phyloP scores from a whole-genome alignment of 148 eudicot species.

The Vaccinium myrtillus region DNA sequence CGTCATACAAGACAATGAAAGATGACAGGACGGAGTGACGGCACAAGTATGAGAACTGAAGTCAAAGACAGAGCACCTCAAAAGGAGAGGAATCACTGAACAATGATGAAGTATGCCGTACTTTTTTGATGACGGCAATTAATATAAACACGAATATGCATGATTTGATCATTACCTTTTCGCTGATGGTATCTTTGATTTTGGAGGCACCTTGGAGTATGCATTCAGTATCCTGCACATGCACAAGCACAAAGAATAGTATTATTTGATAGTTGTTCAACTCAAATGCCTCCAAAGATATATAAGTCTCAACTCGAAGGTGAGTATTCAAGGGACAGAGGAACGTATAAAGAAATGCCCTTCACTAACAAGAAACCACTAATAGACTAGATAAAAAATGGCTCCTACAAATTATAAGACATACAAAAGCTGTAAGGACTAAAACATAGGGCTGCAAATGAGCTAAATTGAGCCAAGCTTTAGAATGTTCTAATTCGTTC shows the following conservation, averaged over 20 bases:
- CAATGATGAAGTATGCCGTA: not conserved
- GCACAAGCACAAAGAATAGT: constrained; percentile 4
- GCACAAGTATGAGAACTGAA: not conserved
- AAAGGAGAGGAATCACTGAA: not conserved
- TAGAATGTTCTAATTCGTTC: no score
- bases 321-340: not conserved
- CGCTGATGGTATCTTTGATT: constrained; percentile 56
- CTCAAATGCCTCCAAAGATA: not conserved
- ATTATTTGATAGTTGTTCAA: not conserved
- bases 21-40: not conserved
- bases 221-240: constrained; percentile 69
- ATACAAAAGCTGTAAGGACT: not conserved
- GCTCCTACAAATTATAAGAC: not conserved
- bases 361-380: not conserved
- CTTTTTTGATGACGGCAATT: not conserved
- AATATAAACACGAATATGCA: not conserved
- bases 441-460: not conserved
- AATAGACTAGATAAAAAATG: not conserved
- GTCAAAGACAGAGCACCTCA: constrained; percentile 10
- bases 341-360: not conserved
- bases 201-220: constrained; percentile 81
- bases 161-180: constrained; percentile 45
- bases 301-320: not conserved
- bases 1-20: not conserved
- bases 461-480: no score